Base-by-base conservation (phyloP, 257 asterid genomes). In the Rhazya stricta region DNA sequence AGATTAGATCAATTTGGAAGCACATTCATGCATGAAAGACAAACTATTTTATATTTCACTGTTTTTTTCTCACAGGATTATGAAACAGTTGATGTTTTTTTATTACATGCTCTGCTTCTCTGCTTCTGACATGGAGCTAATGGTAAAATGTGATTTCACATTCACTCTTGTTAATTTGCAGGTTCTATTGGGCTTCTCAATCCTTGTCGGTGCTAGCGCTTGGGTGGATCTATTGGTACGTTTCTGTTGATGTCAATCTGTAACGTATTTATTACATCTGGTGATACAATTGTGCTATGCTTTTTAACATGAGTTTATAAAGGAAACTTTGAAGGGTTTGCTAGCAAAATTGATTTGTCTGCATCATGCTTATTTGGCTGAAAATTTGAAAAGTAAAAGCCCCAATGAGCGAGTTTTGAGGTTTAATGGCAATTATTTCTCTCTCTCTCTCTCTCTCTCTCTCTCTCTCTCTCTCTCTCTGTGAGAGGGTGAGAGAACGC, bases 161-260 rank as follows among this genome's bases (percentile, higher is more conserved):
- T n/a, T 34, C 34, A 30, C 70, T 65, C 60, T 18, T 77, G 45
- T 69, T 60, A 56, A 62, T 36, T 72, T 73, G 76, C 96, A 94
- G 99, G 98, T 94, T 74, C 98, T 92, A 74, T 89, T 94, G 69
- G 97, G 97, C 62, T 95, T 95, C 82, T 95, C 99, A 41, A 91
- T 95, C 75, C 98, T 95, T 69, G 98, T 95, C 82, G 99, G 99
- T 72, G 96, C 99, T 82, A 92, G 96, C 81, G 91, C 98, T 76
- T 94, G 99, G 99, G 98, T 91, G 78, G 99, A 94, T 89, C 91
- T 94, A 81, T 84, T 94, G 98, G 98, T 94, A 88, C 1, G 88
- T 79, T 69, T 66, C 74, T 67, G 6, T 51, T 65, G 16, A 69
- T 74, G 19, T 50, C 46, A 51, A 29, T 41, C n/a, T 12, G 60